Percentiles rank a stretch among this genome's conserved stretches.
Conservation (phyloP, 768 basidiomycete species). For the Calvatia gigantea region DNA sequence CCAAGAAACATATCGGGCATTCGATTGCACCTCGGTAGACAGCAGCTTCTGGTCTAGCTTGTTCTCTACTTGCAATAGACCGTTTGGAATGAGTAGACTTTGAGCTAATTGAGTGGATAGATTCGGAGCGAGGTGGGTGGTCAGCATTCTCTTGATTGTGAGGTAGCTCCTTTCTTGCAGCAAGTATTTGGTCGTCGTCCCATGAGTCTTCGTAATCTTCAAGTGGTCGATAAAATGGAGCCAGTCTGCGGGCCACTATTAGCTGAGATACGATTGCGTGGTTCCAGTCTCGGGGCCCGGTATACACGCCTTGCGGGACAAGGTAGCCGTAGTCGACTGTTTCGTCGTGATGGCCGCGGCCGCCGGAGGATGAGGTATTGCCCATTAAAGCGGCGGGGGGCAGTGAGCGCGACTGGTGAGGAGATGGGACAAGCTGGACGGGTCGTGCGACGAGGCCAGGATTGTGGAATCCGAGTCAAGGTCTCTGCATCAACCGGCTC, state of each 20-base stretch:
- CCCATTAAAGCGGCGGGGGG: constrained; percentile 52
- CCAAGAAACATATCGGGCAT: constrained; percentile 98
- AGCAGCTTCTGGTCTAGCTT: constrained; percentile 68
- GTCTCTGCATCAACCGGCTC: constrained; percentile 11
- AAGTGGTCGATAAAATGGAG: constrained; percentile 94
- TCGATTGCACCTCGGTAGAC: constrained; percentile 85
- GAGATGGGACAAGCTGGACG: constrained; percentile 15
- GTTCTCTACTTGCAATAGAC: constrained; percentile 58
- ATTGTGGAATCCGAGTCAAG: constrained; percentile 25
- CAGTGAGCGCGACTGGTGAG: constrained; percentile 9
- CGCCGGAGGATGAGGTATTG: constrained; percentile 75
- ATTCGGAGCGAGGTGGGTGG: constrained; percentile 44
- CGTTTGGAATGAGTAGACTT: constrained; percentile 51
- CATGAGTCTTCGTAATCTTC: constrained; percentile 90
- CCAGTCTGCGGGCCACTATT: constrained; percentile 83
- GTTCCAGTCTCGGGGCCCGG: constrained; percentile 85
- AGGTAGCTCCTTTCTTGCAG: constrained; percentile 68
- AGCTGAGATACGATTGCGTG: constrained; percentile 82
- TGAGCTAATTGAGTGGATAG: constrained; percentile 26
- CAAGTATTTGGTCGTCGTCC: constrained; percentile 85
- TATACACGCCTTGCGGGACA: constrained; percentile 83
- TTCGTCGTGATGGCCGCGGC: constrained; percentile 74
- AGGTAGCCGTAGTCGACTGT: constrained; percentile 82
- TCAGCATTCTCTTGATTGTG: constrained; percentile 41
- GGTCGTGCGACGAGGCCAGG: constrained; percentile 15